Conservation (phyloP, 805 yeast species). For the Citeromyces nyonsensis region DNA sequence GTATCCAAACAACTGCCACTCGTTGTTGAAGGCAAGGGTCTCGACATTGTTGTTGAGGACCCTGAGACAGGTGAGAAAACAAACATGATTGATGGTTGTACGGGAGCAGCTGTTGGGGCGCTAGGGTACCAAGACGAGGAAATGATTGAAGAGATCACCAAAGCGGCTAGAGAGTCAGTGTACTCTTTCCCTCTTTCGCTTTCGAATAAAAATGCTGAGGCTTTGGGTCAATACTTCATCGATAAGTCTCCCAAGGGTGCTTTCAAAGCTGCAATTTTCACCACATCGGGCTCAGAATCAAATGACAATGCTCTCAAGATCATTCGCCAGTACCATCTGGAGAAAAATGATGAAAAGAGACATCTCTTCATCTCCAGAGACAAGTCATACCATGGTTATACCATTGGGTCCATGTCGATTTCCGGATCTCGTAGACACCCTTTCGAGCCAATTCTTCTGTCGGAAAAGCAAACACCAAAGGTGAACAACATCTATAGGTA, state of each 20-base stretch:
- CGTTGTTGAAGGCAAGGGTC: constrained; percentile 18
- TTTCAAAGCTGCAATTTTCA: constrained; percentile 24
- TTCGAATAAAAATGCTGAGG: constrained; percentile 17
- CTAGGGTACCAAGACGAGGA: constrained; percentile 20
- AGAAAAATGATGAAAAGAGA: constrained; percentile 18
- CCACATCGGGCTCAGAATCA: constrained; percentile 59
- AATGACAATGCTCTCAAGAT: constrained; percentile 61
- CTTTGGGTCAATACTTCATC: constrained; percentile 20
- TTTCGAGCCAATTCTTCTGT: constrained; percentile 12
- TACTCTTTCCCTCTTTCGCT: constrained; percentile 15
- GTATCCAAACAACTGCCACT: constrained; percentile 19
- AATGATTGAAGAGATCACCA: constrained; percentile 15
- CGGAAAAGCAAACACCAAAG: constrained; percentile 11
- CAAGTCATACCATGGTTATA: constrained; percentile 29
- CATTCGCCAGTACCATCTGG: constrained; percentile 27
- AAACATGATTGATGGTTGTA: constrained; percentile 18
- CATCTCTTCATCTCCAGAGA: constrained; percentile 20
- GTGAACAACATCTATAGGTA: constrained; percentile 16
- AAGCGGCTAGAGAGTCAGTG: constrained; percentile 13
- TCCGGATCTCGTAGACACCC: constrained; percentile 16
- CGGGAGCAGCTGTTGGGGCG: constrained; percentile 27
- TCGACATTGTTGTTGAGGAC: constrained; percentile 18
- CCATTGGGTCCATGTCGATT: constrained; percentile 25
- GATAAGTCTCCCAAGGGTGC: constrained; percentile 26
- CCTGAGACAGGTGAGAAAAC: constrained; percentile 16